Evolutionary conservation across 2,329 filamentous ascomycete species (phyloP), one percentile per base, ranked within the genome.

Genomic region (Apiospora arundinis): DNA sequence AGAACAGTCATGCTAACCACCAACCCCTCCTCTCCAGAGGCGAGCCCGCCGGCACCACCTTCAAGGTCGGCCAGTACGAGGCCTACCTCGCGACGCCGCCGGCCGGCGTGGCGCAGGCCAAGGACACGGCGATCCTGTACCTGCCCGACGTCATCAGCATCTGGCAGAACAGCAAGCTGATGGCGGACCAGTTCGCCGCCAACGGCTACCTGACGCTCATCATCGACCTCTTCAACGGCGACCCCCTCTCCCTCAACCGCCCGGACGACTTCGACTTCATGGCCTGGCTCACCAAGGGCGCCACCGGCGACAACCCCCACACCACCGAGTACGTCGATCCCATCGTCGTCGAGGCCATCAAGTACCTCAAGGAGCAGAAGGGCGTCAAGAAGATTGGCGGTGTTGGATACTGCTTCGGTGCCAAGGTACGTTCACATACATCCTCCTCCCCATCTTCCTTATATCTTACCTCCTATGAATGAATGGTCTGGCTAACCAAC

Each of bases 351-450:
- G 78, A 80, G 63, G 84, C 84, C 67, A 86, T 92, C 77, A 88
- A 89, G 79, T 85, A 89, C 70, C 79, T 94, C 69, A 87, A 87
- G 72, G 84, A 85, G 69, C 84, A 89, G 69, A 82, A 85, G 70
- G 87, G 87, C 1, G 80, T 88, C 65, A 89, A 87, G 79, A 89
- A 87, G 74, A 82, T 95, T 46, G 92, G 89, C 1, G 88, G 85
- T 18, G 88, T 91, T 0, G 92, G 92, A 0, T 94, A 94, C 82
- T 95, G 93, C 82, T 93, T 94, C 75, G 92, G 93, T 48, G 92
- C 87, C 70, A 93, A 93, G 85, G 89, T 90, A 74, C 72, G 82
- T 73, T 45, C 8, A n/a, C 40, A 25, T 37, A 1, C 44, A 14
- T 45, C 42, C 37, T 2, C 48, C 46, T 21, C 28, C 21, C 25